Base-by-base conservation (phyloP, 495 filamentous ascomycete species). In the Astrothelium macrocarpum region DNA sequence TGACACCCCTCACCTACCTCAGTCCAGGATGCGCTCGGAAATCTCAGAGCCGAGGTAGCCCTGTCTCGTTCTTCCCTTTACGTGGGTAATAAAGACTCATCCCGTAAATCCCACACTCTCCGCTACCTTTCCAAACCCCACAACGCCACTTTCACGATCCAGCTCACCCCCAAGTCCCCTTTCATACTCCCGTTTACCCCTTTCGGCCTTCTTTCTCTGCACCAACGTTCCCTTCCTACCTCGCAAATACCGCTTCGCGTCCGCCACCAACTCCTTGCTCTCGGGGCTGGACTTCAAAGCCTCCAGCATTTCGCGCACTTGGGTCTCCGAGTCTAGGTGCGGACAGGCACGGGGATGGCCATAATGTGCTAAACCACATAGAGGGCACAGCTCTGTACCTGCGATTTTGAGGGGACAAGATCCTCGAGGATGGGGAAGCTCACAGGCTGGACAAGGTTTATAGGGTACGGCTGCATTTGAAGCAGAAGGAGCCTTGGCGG, bases 291-390 rank as follows among this genome's bases (percentile, higher is more conserved):
- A 60, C 63, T 80, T 80, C 14, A 91, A 67, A 0, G 84, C 80
- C 20, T 81, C 77, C 9, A 89, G 62, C 85, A 91, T 87, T 2
- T 72, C 68, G 26, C 72, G 68, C 10, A 90, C 75, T 60, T 88
- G 85, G 9, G 73, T 76, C 45, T 82, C 78, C 1, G 79, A 82
- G 25, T 76, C 71, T 23, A 90, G 73, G 65, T 87, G 82, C 2
- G 87, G 82, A 66, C 88, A 91, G 26, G 74, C 75, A 5, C 84
- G 79, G 1, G 68, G 66, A 31, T 70, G 56, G 20, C 85, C 84
- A 63, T 75, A 85, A 66, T 91, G 88, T 2, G 87, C 85, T 28
- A 86, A 73, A 11, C 86, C 85, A 67, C 88, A 91, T 2, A 90
- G 77, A 10, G 78, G 79, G 69, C 88, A 91, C 61, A 77, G 71